These are phyloP conservation scores for Trichoderma oligosporum DNA, from an alignment of 2,329 filamentous ascomycete genomes.

Conservation along the genomic window DNA sequence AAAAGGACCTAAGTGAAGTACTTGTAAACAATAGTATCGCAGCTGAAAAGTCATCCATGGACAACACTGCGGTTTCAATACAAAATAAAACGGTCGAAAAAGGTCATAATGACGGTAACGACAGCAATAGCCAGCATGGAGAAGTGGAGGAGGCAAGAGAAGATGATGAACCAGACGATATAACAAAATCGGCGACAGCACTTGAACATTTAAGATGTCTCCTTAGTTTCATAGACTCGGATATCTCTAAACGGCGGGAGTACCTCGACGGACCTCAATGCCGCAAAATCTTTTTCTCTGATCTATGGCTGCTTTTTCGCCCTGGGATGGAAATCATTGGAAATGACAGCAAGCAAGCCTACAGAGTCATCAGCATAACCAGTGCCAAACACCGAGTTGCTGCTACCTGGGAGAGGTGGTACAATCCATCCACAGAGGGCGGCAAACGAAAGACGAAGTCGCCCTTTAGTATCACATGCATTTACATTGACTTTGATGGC, in stretches of 20 bases:
- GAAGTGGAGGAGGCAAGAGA: background rate
- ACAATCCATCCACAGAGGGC: background rate
- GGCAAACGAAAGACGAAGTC: background rate
- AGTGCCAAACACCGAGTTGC: slow-evolving; percentile 9
- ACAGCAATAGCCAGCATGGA: background rate
- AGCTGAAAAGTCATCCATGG: too few species aligned
- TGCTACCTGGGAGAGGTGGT: background rate
- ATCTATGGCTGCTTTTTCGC: slow-evolving; percentile 30
- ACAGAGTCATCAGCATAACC: slow-evolving; percentile 22
- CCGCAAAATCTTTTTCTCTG: slow-evolving; percentile 21
- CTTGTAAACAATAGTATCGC: too few species aligned
- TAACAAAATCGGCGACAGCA: background rate
- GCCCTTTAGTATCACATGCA: slow-evolving; percentile 20
- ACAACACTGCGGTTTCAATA: too few species aligned
- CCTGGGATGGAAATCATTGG: slow-evolving; percentile 26
- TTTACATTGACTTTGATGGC: slow-evolving; percentile 34
- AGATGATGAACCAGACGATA: background rate
- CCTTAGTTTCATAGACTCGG: slow-evolving; percentile 1
- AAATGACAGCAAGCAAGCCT: slow-evolving; percentile 24
- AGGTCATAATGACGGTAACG: too few species aligned
- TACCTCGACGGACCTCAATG: background rate
- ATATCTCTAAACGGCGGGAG: background rate
- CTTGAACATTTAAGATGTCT: slow-evolving; percentile 4
- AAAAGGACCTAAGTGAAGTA: too few species aligned
- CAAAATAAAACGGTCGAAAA: too few species aligned